Conservation (phyloP, 2,329 filamentous ascomycete species). For the Pestalotiopsis sp. region DNA sequence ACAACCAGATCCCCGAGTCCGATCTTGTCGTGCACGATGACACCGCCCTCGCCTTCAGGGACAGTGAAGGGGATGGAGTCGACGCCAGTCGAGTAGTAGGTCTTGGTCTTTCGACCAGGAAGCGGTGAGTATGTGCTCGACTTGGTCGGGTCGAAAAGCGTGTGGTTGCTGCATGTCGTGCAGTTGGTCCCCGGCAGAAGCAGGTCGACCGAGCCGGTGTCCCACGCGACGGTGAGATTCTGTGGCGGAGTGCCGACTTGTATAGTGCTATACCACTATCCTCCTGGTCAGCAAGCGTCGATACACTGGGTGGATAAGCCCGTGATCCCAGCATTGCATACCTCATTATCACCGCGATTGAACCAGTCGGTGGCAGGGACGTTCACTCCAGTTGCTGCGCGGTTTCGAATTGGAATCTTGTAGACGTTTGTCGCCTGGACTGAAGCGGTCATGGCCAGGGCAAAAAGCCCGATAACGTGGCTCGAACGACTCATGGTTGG, state of each 20-base stretch:
- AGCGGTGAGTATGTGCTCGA: conserved; percentile 31
- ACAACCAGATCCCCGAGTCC: conserved; percentile 25
- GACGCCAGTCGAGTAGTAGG: conserved; percentile 30
- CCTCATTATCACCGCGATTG: conserved; percentile 7
- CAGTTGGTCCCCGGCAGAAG: conserved; percentile 32
- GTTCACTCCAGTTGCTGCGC: background rate
- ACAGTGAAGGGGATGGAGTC: conserved; percentile 28
- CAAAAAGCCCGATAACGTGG: background rate
- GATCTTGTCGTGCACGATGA: conserved; percentile 31
- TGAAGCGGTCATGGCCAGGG: background rate
- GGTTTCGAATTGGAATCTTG: background rate
- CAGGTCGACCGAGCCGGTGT: conserved; percentile 33
- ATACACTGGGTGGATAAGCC: background rate
- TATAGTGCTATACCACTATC: conserved; percentile 19
- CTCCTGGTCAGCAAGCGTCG: background rate
- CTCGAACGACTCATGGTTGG: background rate
- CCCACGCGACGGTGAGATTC: conserved; percentile 33
- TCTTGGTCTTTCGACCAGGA: conserved; percentile 20
- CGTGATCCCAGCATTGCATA: background rate
- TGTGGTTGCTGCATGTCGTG: conserved; percentile 26
- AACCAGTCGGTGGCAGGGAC: conserved; percentile 5
- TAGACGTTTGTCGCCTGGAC: conserved; percentile 2
- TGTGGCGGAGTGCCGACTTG: conserved; percentile 23
- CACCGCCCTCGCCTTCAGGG: conserved; percentile 26
- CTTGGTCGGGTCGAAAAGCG: conserved; percentile 28